Evolutionary conservation across 2,329 filamentous ascomycete genomes (phyloP).

Genomic region (Ceratocystis eucalypticola): DNA sequence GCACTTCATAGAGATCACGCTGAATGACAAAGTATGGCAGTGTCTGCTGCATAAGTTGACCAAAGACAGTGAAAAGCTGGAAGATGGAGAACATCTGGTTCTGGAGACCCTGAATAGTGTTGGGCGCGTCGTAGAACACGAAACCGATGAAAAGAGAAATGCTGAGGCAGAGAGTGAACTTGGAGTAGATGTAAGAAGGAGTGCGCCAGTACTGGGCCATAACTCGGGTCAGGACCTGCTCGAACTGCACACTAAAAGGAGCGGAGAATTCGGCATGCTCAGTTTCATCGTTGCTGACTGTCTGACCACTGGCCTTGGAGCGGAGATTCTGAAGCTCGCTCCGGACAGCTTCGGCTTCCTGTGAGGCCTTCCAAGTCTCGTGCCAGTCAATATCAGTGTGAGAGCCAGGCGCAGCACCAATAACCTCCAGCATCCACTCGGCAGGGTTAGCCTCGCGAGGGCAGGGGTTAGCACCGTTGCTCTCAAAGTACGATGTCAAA

Average conservation of each 20-base stretch:
- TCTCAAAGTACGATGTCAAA: constrained; percentile 63
- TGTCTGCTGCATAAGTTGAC: constrained; percentile 62
- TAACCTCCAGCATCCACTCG: constrained; percentile 61
- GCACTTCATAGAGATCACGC: constrained; percentile 68
- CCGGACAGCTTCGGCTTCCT: constrained; percentile 43
- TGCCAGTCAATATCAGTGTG: constrained; percentile 53
- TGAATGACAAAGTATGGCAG: constrained; percentile 82
- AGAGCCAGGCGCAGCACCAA: constrained; percentile 51
- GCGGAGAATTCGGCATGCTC: constrained; percentile 60
- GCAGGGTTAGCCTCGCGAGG: constrained; percentile 61
- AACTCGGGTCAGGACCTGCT: constrained; percentile 55
- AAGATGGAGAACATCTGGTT: constrained; percentile 82
- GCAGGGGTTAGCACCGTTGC: constrained; percentile 52
- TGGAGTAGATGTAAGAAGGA: constrained; percentile 79
- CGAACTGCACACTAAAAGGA: constrained; percentile 54
- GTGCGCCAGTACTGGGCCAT: constrained; percentile 91
- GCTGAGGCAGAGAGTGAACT: constrained; percentile 52
- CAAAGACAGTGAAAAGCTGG: constrained; percentile 70
- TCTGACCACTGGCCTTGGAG: constrained; percentile 27
- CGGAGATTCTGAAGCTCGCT: constrained; percentile 45
- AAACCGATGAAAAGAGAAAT: constrained; percentile 67
- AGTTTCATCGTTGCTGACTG: constrained; percentile 16
- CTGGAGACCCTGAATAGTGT: constrained; percentile 63
- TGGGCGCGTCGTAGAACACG: constrained; percentile 59
- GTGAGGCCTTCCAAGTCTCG: constrained; percentile 44